Evolutionary conservation across 1,284 basidiomycete species (phyloP).

Genomic region (Malassezia sympodialis): DNA sequence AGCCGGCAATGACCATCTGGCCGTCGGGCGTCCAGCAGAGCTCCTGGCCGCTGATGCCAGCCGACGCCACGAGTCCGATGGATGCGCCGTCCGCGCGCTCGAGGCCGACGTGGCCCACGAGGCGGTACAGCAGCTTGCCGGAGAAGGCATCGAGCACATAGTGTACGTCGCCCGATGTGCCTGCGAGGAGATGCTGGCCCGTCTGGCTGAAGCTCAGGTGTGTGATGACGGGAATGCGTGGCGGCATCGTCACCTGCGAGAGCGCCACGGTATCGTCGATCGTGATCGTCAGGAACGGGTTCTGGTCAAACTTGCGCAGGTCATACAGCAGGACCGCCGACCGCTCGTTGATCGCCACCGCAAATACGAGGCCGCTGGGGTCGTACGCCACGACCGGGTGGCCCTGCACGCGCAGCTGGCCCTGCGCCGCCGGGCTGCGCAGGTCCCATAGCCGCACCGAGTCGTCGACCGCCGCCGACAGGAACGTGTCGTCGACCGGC

Average conservation of each 20-base stretch:
- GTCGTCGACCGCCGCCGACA: constrained; percentile 85
- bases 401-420: constrained; percentile 53
- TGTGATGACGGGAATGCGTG: constrained; percentile 79
- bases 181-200: constrained; percentile 78
- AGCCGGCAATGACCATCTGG: constrained; percentile 32
- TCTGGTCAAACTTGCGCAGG: constrained; percentile 72
- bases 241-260: constrained; percentile 49
- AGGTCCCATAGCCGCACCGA: constrained; percentile 96
- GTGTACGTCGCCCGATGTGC: constrained; percentile 82
- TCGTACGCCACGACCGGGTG: constrained; percentile 83
- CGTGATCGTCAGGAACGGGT: constrained; percentile 71
- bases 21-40: constrained; percentile 42
- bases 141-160: constrained; percentile 56
- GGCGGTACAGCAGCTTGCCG: constrained; percentile 21
- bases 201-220: constrained; percentile 74
- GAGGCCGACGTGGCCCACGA: constrained; percentile 35
- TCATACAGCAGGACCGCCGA: constrained; percentile 57
- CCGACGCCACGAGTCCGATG: constrained; percentile 34
- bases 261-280: constrained; percentile 54
- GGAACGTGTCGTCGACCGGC: constrained; percentile 85
- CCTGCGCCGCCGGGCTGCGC: constrained; percentile 62
- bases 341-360: constrained; percentile 67
- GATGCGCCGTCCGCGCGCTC: constrained; percentile 23
- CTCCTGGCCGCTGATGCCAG: constrained; percentile 42
- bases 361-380: constrained; percentile 76